Percentiles rank a stretch among this genome's conserved stretches.
phyloP scores from a whole-genome alignment of 768 basidiomycete species.

The Tulasnella sp. region DNA sequence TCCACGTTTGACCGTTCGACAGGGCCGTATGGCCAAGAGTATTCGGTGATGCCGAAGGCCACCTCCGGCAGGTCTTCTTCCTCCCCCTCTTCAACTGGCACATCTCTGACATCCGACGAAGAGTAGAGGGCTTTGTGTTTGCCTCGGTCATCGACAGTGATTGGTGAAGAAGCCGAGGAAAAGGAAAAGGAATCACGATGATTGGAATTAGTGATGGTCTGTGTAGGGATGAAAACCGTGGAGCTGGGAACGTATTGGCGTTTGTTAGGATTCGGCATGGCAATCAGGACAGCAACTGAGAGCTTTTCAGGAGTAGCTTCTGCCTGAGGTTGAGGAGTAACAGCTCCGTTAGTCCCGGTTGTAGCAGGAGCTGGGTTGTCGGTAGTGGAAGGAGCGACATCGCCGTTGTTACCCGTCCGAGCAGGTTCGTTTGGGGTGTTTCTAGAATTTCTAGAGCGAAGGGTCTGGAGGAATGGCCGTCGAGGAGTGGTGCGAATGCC shows the following conservation, averaged over 20 bases:
- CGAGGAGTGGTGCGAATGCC: neutral
- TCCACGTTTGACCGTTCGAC: no score
- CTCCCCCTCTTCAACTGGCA: neutral
- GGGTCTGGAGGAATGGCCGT: neutral
- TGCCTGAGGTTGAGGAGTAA: neutral
- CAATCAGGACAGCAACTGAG: conserved; percentile 13
- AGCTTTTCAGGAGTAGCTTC: neutral
- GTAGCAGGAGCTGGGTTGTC: neutral
- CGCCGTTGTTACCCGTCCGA: neutral
- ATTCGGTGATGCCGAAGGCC: conserved; percentile 12
- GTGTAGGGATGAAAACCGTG: neutral
- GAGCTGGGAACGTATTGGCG: neutral
- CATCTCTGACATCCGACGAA: neutral
- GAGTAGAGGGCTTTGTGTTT: neutral
- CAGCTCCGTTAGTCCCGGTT: neutral
- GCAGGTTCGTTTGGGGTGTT: neutral
- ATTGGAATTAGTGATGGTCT: neutral
- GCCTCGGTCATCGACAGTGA: neutral
- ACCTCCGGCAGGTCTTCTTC: conserved; percentile 16
- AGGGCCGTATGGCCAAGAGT: neutral
- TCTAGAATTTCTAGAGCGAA: conserved; percentile 10
- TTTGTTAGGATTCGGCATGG: conserved; percentile 13
- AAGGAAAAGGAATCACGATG: neutral
- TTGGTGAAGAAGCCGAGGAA: neutral
- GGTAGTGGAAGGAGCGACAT: neutral